Percentiles rank a stretch among this genome's conserved stretches.
Evolutionary conservation across 2,329 filamentous ascomycete species (phyloP).

Genomic region (Amphichorda felina): DNA sequence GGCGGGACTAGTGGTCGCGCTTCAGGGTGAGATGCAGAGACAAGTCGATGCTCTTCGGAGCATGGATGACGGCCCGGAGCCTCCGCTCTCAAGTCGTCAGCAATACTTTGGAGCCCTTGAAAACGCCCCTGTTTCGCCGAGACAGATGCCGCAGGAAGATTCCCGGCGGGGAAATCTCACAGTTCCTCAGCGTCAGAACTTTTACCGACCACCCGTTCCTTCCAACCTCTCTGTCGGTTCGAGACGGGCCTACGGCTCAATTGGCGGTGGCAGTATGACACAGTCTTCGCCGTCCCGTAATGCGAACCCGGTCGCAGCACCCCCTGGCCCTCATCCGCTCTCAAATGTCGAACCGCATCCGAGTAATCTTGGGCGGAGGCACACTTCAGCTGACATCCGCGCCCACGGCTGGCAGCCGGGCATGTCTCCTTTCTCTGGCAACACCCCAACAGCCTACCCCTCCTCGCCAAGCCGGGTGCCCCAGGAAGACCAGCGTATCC

Average conservation of each 20-base stretch:
- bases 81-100: constrained; percentile 49
- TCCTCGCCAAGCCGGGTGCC: constrained; percentile 38
- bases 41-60: constrained; percentile 44
- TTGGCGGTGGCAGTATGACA: constrained; percentile 57
- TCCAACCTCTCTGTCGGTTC: constrained; percentile 72
- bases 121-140: constrained; percentile 72
- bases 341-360: constrained; percentile 51
- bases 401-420: constrained; percentile 64
- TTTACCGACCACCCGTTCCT: constrained; percentile 67
- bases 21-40: constrained; percentile 50
- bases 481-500: constrained; percentile 41
- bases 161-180: constrained; percentile 62
- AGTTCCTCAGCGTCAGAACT: constrained; percentile 47
- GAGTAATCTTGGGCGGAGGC: constrained; percentile 59
- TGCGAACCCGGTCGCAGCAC: constrained; percentile 47
- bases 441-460: constrained; percentile 40
- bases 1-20: constrained; percentile 29
- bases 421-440: constrained; percentile 53
- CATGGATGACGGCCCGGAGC: constrained; percentile 52
- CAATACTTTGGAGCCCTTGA: constrained; percentile 58
- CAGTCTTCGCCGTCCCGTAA: constrained; percentile 67
- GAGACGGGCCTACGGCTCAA: constrained; percentile 74
- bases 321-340: constrained; percentile 52
- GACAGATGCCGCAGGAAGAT: constrained; percentile 79
- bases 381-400: constrained; percentile 93